phyloP scores from a whole-genome alignment of 2,329 filamentous ascomycete genomes.

The Dendrostoma leiphaemia region DNA sequence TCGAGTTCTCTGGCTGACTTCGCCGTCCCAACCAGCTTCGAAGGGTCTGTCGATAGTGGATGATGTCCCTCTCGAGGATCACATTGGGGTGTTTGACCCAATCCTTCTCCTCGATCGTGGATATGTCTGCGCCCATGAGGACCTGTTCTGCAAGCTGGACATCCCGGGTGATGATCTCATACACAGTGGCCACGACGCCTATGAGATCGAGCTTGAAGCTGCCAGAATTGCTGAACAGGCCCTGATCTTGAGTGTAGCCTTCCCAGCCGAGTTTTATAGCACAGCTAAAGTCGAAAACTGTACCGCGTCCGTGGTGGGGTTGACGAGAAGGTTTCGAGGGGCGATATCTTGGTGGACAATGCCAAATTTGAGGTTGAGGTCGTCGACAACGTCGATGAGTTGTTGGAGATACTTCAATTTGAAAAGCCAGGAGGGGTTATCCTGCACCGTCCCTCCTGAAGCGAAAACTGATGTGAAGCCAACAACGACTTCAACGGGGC shows the following conservation, averaged over 20 bases:
- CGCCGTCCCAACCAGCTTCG: slow-evolving; percentile 29
- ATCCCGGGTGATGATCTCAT: slow-evolving; percentile 34
- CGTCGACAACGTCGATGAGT: slow-evolving; percentile 34
- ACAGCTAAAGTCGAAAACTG: slow-evolving; percentile 36
- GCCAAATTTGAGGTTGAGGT: slow-evolving; percentile 35
- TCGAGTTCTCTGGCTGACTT: slow-evolving; percentile 25
- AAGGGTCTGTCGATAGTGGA: not conserved
- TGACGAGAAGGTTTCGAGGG: slow-evolving; percentile 35
- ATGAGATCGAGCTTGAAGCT: slow-evolving; percentile 30
- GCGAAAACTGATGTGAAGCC: slow-evolving; percentile 29
- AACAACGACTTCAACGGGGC: slow-evolving; percentile 10
- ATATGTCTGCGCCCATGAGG: slow-evolving; percentile 24
- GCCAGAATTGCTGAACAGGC: not conserved
- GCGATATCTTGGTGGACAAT: slow-evolving; percentile 38
- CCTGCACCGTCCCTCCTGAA: slow-evolving; percentile 31
- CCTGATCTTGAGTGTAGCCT: not conserved
- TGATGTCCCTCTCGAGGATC: not conserved
- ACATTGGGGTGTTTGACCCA: not conserved
- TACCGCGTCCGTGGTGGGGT: slow-evolving; percentile 30
- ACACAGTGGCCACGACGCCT: slow-evolving; percentile 32
- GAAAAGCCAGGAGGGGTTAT: slow-evolving; percentile 31
- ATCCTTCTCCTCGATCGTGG: slow-evolving; percentile 11
- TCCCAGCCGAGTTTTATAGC: not conserved
- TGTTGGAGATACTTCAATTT: slow-evolving; percentile 35
- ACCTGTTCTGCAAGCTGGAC: slow-evolving; percentile 19